A percentile compares a stretch with the other conserved stretches of the same genome.
Evolutionary conservation across 352 stramenopile species (phyloP).

Genomic region (Blastocystis sp.): DNA sequence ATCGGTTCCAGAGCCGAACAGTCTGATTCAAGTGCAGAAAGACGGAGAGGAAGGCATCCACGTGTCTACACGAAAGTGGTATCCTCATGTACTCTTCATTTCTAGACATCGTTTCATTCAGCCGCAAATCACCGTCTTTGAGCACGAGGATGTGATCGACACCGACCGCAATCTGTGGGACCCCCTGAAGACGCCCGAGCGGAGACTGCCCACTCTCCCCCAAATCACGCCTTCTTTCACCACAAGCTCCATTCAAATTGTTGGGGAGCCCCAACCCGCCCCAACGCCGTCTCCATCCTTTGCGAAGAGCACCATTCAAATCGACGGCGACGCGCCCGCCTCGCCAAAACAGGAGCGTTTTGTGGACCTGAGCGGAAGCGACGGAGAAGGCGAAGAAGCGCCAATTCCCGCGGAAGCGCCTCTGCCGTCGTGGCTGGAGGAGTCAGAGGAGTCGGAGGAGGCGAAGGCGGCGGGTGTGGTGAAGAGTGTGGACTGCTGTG

Average conservation of each 20-base stretch:
- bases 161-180: slow-evolving; percentile 15
- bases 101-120: slow-evolving; percentile 65
- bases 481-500: neutral
- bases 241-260: neutral
- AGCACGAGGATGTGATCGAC: neutral
- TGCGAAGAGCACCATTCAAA: neutral
- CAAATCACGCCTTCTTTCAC: neutral
- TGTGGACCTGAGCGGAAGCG: neutral
- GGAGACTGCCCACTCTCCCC: neutral
- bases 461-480: neutral
- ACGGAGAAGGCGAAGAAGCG: neutral
- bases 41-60: neutral
- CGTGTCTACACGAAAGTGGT: slow-evolving; percentile 36
- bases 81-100: neutral
- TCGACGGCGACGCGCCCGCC: neutral
- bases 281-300: neutral
- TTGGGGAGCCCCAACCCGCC: neutral
- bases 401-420: neutral
- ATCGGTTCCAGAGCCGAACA: neutral
- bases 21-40: neutral
- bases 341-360: neutral
- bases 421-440: neutral
- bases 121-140: slow-evolving; percentile 21
- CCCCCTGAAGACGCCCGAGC: neutral
- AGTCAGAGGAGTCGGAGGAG: neutral